Conservation (phyloP, 1,284 basidiomycete species). For the Wolfiporia cocos region DNA sequence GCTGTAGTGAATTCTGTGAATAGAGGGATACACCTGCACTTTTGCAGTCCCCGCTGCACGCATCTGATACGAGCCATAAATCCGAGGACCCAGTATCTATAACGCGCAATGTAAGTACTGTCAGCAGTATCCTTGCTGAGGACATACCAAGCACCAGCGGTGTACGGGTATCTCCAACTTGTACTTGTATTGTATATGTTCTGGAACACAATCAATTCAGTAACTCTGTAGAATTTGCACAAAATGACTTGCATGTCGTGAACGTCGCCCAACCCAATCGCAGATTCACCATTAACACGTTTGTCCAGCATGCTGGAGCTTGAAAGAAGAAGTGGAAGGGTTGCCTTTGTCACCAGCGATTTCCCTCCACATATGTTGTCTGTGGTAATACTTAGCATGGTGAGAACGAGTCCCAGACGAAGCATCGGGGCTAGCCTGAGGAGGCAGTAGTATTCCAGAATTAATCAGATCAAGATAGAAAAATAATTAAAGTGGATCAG, state of each 20-base stretch:
- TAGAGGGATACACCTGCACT: constrained; percentile 23
- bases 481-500: too few species aligned
- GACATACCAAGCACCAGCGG: neutral
- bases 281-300: constrained; percentile 9
- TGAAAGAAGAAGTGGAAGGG: constrained; percentile 4
- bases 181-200: neutral
- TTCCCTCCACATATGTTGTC: neutral
- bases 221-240: too few species aligned
- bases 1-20: constrained; percentile 16
- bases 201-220: neutral
- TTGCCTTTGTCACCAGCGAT: neutral
- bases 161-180: neutral
- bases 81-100: constrained; percentile 35
- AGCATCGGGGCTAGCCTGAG: too few species aligned
- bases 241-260: constrained; percentile 21
- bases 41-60: constrained; percentile 21
- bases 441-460: too few species aligned
- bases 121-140: too few species aligned
- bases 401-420: too few species aligned
- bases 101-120: constrained; percentile 24
- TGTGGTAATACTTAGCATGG: neutral
- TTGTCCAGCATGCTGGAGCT: constrained; percentile 1
- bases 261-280: constrained; percentile 23
- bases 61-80: constrained; percentile 31
- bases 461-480: too few species aligned